phyloP scores from a whole-genome alignment of 352 stramenopile species.

The Plasmopara muralis region DNA sequence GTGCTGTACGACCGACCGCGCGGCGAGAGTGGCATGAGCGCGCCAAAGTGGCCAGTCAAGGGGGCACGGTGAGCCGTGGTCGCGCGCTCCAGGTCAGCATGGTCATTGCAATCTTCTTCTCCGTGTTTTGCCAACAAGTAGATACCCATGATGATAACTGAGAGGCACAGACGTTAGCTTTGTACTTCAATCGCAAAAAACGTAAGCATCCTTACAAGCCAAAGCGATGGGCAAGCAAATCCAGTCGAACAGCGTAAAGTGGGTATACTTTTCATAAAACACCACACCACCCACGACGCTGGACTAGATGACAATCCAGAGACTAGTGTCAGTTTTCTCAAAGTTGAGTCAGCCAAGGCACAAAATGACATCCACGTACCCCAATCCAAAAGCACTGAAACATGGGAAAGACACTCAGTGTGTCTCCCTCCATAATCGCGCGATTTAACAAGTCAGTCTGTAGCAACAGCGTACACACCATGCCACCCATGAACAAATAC shows the following conservation, averaged over 20 bases:
- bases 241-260: constrained; percentile 75
- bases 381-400: constrained; percentile 88
- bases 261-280: constrained; percentile 82
- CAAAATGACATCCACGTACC: constrained; percentile 28
- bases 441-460: constrained; percentile 81
- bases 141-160: constrained; percentile 82
- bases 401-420: constrained; percentile 82
- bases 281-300: constrained; percentile 79
- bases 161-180: neutral
- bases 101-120: constrained; percentile 41
- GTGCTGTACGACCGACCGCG: constrained; percentile 30
- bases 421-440: constrained; percentile 78
- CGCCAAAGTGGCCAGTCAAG: constrained; percentile 68
- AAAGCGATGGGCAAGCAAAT: constrained; percentile 72
- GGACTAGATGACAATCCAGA: constrained; percentile 32
- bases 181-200: neutral
- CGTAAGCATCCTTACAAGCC: constrained; percentile 34
- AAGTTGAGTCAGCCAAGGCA: neutral
- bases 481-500: constrained; percentile 77
- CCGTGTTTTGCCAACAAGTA: constrained; percentile 77
- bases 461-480: constrained; percentile 76
- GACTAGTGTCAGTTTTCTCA: neutral
- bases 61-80: constrained; percentile 34
- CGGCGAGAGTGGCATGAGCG: constrained; percentile 74
- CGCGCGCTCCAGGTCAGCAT: constrained; percentile 20